Conservation (phyloP, 352 stramenopile genomes). For the Phytophthora ohioensis region DNA sequence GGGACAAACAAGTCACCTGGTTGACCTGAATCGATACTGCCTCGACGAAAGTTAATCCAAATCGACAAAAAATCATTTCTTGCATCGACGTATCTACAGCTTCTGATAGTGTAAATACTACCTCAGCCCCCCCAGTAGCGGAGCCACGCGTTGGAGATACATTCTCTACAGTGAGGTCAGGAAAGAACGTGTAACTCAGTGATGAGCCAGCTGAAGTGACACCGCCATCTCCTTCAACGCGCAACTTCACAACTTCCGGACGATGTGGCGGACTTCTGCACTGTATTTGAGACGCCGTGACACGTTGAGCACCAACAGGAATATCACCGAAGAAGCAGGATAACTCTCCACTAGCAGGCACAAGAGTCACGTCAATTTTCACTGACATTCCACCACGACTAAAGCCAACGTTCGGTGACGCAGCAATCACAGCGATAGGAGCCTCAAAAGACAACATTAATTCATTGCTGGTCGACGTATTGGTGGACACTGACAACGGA, state of each 20-base stretch:
- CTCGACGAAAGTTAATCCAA: slow-evolving; percentile 33
- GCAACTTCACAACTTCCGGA: slow-evolving; percentile 27
- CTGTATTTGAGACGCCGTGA: slow-evolving; percentile 25
- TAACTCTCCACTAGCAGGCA: slow-evolving; percentile 8
- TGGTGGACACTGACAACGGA: slow-evolving; percentile 28
- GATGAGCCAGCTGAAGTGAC: slow-evolving; percentile 17
- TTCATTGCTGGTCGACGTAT: slow-evolving; percentile 36
- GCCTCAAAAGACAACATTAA: slow-evolving; percentile 46
- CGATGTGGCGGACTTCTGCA: slow-evolving; percentile 40
- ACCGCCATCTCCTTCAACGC: slow-evolving; percentile 17
- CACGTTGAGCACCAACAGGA: slow-evolving; percentile 16
- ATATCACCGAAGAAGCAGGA: slow-evolving; percentile 45
- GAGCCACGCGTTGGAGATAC: slow-evolving; percentile 32
- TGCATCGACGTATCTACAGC: slow-evolving; percentile 13
- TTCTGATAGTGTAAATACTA: slow-evolving; percentile 38
- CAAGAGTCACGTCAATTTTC: slow-evolving; percentile 26
- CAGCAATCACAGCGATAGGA: slow-evolving; percentile 26
- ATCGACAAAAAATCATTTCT: slow-evolving; percentile 32
- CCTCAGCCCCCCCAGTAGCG: slow-evolving; percentile 34
- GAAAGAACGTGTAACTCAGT: slow-evolving; percentile 43
- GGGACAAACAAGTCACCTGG: slow-evolving; percentile 36
- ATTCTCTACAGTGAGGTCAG: slow-evolving; percentile 36
- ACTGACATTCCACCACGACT: slow-evolving; percentile 35
- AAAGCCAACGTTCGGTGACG: slow-evolving; percentile 43
- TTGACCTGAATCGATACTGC: slow-evolving; percentile 10